Evolutionary conservation across 352 stramenopile species (phyloP), one percentile per base, ranked within the genome.

Genomic region (Phytophthora multivora): DNA sequence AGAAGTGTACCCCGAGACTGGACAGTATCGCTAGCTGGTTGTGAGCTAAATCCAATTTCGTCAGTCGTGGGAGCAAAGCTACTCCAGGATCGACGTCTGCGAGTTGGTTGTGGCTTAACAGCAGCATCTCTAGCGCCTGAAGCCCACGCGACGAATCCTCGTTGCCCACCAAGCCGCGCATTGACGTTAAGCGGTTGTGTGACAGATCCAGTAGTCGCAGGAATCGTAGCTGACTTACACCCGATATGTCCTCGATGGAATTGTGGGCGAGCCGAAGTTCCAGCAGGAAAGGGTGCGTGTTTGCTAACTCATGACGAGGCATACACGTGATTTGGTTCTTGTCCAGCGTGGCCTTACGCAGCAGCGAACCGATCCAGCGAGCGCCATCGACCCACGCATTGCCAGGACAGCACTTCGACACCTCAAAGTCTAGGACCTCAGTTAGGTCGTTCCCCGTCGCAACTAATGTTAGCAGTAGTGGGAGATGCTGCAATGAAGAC

Each of bases 181-280:
- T 84, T 3, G 69, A 77, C 10, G 59, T 69, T 26, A 93, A 67
- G 5, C 53, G 57, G 40, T 93, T 93, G 68, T 89, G 65, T 13
- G 84, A 91, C 2, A 93, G 66, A 48, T 91, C 80, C 5, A 93
- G 48, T 12, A 90, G 57, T 16, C 83, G 79, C 21, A 93, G 63
- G 52, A 89, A 91, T 6, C 77, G 77, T 19, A 93, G 63, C 5
- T 69, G 46, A 13, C 71, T 56, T 35, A 93, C 52, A 8, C 84
- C 79, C 5, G 76, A 65, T 13, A 91, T 79, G 8, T 74, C 69
- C 6, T 57, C 58, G 39, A 91, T 86, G 4, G 60, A 45, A 42
- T 93, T 91, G 42, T 89, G 69, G 7, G 78, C 69, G 15, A 93
- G 59, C 12, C 75, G 48, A 12, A 93, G 71, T 65, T 93, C 82